Base-by-base conservation (phyloP, 148 eudicot genomes). In the Pouteria glomerata region DNA sequence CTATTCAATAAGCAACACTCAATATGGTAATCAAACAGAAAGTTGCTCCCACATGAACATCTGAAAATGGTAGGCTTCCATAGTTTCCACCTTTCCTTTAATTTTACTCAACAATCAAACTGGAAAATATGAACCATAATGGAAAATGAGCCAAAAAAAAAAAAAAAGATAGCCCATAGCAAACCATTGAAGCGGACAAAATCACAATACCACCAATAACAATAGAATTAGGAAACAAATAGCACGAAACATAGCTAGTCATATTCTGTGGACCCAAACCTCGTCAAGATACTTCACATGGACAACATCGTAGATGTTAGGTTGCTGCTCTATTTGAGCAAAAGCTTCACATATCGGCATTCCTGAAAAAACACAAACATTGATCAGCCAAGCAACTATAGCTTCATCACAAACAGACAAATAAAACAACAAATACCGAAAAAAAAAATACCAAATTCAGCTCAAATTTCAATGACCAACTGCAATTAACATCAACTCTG, bases 301-400 rank as follows among this genome's bases (percentile, higher is more conserved):
- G 42, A 95, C 98, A 44, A 91, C 97, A 76, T 95, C 98, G 58
- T 95, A 95, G 16, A 91, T 86, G 35, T 89, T 89, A 10, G 98
- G 98, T 72, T 91, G 98, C 74, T 91, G 96, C 75, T 95, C 98
- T 67, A 95, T 89, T 63, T 86, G 96, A 41, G 86, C 82, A 79
- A 95, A 91, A 1, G 98, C 98, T 77, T 95, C 97, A 19, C 91
- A 91, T 48, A 95, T 89, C 14, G 98, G 98, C 98, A 95, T 95
- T 62, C 98, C 98, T 91, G 83, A 30, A 81, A 78, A 71, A 71
- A 0, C 58, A 41, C 6, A 41, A 59, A 3, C 58, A 35, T 24
- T 42, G 48, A 69, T 27, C 26, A 19, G 39, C 21, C 16, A 18
- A 31, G 30, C 51, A 65, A 50, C 10, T 39, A 69, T 15, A 47